phyloP scores from a whole-genome alignment of 2,329 filamentous ascomycete species.

The Paraconiothyrium sp. region DNA sequence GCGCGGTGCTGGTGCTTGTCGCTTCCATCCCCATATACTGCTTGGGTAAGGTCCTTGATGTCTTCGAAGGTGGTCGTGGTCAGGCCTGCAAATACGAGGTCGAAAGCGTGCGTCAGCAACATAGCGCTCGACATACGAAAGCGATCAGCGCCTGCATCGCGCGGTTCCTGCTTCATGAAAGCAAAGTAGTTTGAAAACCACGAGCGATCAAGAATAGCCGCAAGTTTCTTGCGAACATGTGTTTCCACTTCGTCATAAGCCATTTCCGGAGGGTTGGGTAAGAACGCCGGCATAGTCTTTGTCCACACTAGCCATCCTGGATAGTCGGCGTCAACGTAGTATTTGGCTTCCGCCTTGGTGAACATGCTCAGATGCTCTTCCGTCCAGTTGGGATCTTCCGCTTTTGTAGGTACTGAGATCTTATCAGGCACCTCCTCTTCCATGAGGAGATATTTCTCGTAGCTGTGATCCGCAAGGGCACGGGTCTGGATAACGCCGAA shows the following conservation, averaged over 20 bases:
- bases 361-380: constrained; percentile 80
- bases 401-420: constrained; percentile 74
- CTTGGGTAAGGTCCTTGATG: constrained; percentile 79
- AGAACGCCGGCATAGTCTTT: constrained; percentile 82
- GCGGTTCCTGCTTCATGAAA: constrained; percentile 95
- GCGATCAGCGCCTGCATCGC: constrained; percentile 80
- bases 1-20: constrained; percentile 98
- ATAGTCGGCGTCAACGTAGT: constrained; percentile 90
- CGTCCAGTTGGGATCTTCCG: constrained; percentile 80
- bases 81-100: constrained; percentile 82
- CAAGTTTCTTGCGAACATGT: constrained; percentile 79
- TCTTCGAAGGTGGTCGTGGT: constrained; percentile 85
- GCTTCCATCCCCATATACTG: constrained; percentile 88
- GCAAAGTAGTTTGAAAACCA: constrained; percentile 92
- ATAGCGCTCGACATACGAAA: constrained; percentile 91
- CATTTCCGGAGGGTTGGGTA: constrained; percentile 74
- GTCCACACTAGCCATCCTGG: constrained; percentile 98
- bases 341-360: constrained; percentile 78
- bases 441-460: constrained; percentile 84
- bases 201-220: constrained; percentile 77
- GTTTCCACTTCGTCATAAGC: constrained; percentile 84
- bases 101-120: constrained; percentile 87
- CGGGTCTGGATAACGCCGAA: constrained; percentile 90
- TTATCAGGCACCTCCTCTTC: constrained; percentile 81
- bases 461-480: constrained; percentile 84